A percentile compares a stretch with the other conserved stretches of the same genome.
Conservation (phyloP, 805 yeast genomes). For the Metschnikowia aberdeeniae region DNA sequence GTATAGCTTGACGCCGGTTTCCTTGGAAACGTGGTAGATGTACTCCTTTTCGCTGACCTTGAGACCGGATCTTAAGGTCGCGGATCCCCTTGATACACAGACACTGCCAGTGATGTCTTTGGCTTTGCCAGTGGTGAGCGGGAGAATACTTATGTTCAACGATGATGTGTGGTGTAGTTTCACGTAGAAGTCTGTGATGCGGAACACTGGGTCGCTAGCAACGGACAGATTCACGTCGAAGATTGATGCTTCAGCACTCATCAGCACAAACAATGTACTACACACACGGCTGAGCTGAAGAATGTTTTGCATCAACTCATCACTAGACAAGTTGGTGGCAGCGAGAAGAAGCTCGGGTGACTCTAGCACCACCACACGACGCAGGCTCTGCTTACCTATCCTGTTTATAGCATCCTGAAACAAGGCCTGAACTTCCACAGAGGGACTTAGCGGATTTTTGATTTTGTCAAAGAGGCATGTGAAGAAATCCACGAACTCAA, state of each 20-base stretch:
- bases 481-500: slow-evolving; percentile 44
- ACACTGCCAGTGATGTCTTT: slow-evolving; percentile 76
- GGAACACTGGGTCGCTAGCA: slow-evolving; percentile 32
- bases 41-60: slow-evolving; percentile 57
- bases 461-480: slow-evolving; percentile 40
- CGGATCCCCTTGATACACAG: slow-evolving; percentile 54
- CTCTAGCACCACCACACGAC: slow-evolving; percentile 40
- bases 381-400: slow-evolving; percentile 7
- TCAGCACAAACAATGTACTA: slow-evolving; percentile 32
- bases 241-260: slow-evolving; percentile 34
- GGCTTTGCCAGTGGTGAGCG: slow-evolving; percentile 77
- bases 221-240: slow-evolving; percentile 24
- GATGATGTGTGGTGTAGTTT: slow-evolving; percentile 49
- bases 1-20: slow-evolving; percentile 43
- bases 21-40: slow-evolving; percentile 55
- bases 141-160: slow-evolving; percentile 53
- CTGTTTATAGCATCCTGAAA: slow-evolving; percentile 17
- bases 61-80: slow-evolving; percentile 20
- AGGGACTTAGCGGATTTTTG: slow-evolving; percentile 19
- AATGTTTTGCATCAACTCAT: slow-evolving; percentile 31
- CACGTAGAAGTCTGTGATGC: slow-evolving; percentile 44
- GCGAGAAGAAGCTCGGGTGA: slow-evolving; percentile 44
- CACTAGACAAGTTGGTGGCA: slow-evolving; percentile 36
- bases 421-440: slow-evolving; percentile 12
- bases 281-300: slow-evolving; percentile 29